Percentiles rank a stretch among this genome's conserved stretches.
Conservation (phyloP, 73 alveolate species). For the Paraurostyla sp. region DNA sequence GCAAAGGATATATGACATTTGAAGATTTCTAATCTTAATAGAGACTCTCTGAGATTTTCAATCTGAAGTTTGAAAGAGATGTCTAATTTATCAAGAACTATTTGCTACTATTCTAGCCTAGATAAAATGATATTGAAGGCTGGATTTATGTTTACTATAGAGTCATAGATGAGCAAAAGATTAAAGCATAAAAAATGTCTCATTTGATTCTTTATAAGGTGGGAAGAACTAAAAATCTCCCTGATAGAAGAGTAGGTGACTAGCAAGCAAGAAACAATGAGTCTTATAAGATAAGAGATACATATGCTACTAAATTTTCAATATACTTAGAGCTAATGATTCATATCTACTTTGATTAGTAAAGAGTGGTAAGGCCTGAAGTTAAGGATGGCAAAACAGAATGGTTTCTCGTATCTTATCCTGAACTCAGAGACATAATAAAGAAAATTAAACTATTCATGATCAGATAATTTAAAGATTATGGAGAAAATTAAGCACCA, state of each 20-base stretch:
- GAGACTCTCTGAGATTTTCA: conserved; percentile 26
- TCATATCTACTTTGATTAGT: conserved; percentile 21
- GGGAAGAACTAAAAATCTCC: conserved; percentile 46
- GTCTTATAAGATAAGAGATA: conserved; percentile 24
- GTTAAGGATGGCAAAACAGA: conserved; percentile 59
- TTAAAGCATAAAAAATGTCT: background rate
- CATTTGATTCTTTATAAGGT: conserved; percentile 41
- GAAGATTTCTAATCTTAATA: background rate
- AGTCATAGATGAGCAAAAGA: background rate
- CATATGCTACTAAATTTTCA: background rate
- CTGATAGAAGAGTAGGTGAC: background rate
- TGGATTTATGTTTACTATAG: conserved; percentile 49
- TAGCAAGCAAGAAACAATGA: conserved; percentile 13
- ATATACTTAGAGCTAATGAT: conserved; percentile 40
- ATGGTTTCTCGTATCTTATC: conserved; percentile 36
- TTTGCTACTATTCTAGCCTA: background rate
- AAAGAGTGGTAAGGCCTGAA: conserved; percentile 60
- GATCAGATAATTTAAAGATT: conserved; percentile 10
- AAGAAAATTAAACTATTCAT: conserved; percentile 13
- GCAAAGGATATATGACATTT: background rate
- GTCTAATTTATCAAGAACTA: background rate
- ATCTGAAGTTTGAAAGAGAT: background rate
- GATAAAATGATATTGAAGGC: conserved; percentile 11
- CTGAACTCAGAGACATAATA: conserved; percentile 12
- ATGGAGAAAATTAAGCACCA: conserved; percentile 6